phyloP scores from a whole-genome alignment of 2,329 filamentous ascomycete genomes.

The Macrophomina phaseolina region DNA sequence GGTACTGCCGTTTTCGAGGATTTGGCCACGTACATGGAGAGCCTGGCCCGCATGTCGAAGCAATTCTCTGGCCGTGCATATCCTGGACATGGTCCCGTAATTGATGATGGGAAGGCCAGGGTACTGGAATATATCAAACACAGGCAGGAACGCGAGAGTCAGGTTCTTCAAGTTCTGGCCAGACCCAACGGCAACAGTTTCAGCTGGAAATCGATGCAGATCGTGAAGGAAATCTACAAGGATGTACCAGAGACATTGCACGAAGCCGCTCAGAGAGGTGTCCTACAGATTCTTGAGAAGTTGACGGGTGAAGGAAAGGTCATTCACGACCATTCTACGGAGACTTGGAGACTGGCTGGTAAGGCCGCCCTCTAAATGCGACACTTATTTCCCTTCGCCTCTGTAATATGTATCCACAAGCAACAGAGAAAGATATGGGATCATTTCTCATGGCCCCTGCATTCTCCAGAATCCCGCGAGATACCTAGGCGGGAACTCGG shows the following conservation, averaged over 20 bases:
- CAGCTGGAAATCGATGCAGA: constrained; percentile 73
- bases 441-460: no score
- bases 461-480: no score
- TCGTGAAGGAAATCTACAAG: constrained; percentile 87
- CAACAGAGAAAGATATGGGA: no score
- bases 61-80: constrained; percentile 75
- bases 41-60: constrained; percentile 70
- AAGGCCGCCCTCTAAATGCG: constrained; percentile 38
- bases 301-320: constrained; percentile 76
- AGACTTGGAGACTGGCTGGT: constrained; percentile 42
- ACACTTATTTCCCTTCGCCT: neutral
- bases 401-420: no score
- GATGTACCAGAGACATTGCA: constrained; percentile 79
- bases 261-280: constrained; percentile 74
- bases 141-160: constrained; percentile 66
- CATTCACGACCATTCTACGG: constrained; percentile 39
- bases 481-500: no score
- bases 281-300: constrained; percentile 81
- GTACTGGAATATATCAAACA: constrained; percentile 77
- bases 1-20: constrained; percentile 87
- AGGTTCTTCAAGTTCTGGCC: constrained; percentile 43
- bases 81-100: constrained; percentile 83
- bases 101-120: constrained; percentile 73
- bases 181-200: constrained; percentile 32
- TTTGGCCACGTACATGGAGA: constrained; percentile 69